Conservation (phyloP, 2,329 filamentous ascomycete genomes). For the Fusarium musae region DNA sequence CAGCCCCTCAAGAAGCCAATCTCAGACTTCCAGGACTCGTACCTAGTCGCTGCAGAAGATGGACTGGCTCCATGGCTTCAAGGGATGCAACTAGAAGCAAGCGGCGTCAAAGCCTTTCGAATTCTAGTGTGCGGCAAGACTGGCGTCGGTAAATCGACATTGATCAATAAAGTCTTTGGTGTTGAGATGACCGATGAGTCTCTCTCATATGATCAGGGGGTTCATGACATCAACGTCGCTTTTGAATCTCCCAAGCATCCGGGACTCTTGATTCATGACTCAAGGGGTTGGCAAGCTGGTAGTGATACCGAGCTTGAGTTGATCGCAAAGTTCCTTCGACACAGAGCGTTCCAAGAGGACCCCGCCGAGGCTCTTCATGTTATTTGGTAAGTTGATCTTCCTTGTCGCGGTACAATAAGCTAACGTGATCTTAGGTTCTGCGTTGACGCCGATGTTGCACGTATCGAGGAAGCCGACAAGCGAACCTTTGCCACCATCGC, state of each 20-base stretch:
- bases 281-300: slow-evolving; percentile 42
- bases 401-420: rapidly evolving
- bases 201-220: slow-evolving; percentile 38
- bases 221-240: slow-evolving; percentile 42
- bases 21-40: slow-evolving; percentile 35
- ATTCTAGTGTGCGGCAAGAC: slow-evolving; percentile 43
- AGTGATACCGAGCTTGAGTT: slow-evolving; percentile 40
- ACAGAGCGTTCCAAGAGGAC: slow-evolving; percentile 42
- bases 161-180: slow-evolving; percentile 45
- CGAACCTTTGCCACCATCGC: slow-evolving; percentile 42
- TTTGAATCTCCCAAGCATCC: slow-evolving; percentile 43
- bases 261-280: slow-evolving; percentile 41
- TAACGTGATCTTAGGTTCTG: slow-evolving; percentile 34
- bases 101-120: slow-evolving; percentile 42
- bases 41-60: slow-evolving; percentile 12
- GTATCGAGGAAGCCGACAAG: slow-evolving; percentile 44
- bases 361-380: slow-evolving; percentile 41
- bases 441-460: slow-evolving; percentile 40
- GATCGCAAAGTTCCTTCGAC: slow-evolving; percentile 42
- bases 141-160: slow-evolving; percentile 41
- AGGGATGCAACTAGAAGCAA: slow-evolving; percentile 39
- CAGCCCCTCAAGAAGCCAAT: slow-evolving; percentile 32
- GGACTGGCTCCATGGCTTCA: slow-evolving; percentile 37
- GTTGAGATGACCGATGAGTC: slow-evolving; percentile 43
- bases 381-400: slow-evolving; percentile 14